phyloP scores from a whole-genome alignment of 768 basidiomycete species.

The Macrocybe gigantea region DNA sequence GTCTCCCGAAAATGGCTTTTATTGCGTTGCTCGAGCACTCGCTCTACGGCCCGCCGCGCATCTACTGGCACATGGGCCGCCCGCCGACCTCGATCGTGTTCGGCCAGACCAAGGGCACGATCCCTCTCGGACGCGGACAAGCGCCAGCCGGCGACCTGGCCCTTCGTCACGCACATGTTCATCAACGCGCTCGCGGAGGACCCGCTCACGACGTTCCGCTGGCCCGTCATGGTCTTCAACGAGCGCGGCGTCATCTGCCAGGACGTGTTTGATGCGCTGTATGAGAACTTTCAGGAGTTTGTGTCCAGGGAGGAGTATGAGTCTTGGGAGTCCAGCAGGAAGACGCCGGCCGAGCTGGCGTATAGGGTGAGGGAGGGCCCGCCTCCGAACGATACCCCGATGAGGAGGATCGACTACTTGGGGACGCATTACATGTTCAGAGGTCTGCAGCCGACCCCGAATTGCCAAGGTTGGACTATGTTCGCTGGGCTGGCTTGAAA shows the following conservation, averaged over 20 bases:
- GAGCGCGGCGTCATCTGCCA: slow-evolving; percentile 38
- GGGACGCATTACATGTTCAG: slow-evolving; percentile 43
- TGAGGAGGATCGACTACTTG: slow-evolving; percentile 41
- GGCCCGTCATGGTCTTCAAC: slow-evolving; percentile 50
- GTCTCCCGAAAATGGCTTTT: too few species aligned
- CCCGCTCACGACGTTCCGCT: slow-evolving; percentile 39
- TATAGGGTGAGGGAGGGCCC: slow-evolving; percentile 17
- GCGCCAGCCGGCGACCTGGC: slow-evolving; percentile 61
- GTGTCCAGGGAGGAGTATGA: slow-evolving; percentile 28
- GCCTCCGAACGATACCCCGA: slow-evolving; percentile 12
- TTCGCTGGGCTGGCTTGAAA: slow-evolving; percentile 14
- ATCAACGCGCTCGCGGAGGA: slow-evolving; percentile 50
- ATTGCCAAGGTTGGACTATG: slow-evolving; percentile 40
- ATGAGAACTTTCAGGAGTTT: slow-evolving; percentile 34
- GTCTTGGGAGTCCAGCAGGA: slow-evolving; percentile 27
- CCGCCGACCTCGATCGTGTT: slow-evolving; percentile 19
- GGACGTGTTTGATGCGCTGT: slow-evolving; percentile 46
- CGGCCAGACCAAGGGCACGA: slow-evolving; percentile 19
- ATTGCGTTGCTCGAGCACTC: slow-evolving; percentile 31
- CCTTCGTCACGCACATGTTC: slow-evolving; percentile 51
- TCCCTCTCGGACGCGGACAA: slow-evolving; percentile 29
- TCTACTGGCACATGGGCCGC: slow-evolving; percentile 44
- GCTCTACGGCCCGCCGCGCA: slow-evolving; percentile 29
- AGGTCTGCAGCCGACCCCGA: slow-evolving; percentile 45
- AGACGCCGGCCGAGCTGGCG: slow-evolving; percentile 24